These are phyloP conservation scores for Dryadomyces quercivorus DNA, from an alignment of 2,329 filamentous ascomycete species.

Conservation along the genomic window DNA sequence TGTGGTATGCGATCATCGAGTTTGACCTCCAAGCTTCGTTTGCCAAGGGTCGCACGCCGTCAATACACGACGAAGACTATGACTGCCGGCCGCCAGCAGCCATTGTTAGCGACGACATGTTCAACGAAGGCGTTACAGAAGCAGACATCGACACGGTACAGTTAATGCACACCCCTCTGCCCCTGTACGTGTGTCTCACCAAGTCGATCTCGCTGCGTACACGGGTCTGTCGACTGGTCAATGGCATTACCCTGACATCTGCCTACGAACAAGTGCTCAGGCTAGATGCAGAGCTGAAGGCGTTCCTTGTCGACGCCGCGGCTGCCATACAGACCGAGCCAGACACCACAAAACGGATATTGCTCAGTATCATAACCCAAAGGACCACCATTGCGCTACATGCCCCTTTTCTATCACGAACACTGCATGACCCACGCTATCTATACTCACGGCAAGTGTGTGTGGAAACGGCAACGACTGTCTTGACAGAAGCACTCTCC, in stretches of 20 bases:
- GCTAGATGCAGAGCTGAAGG: background rate
- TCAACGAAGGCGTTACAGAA: slow-evolving; percentile 12
- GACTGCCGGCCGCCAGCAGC: slow-evolving; percentile 34
- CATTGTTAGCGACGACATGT: slow-evolving; percentile 30
- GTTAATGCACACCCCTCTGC: background rate
- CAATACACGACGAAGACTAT: slow-evolving; percentile 30
- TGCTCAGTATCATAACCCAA: background rate
- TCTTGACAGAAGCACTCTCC: background rate
- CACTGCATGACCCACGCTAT: background rate
- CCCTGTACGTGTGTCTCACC: background rate
- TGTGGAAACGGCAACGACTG: background rate
- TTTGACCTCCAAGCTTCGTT: slow-evolving; percentile 30
- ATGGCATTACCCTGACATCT: background rate
- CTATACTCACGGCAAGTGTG: background rate
- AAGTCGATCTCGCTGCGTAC: background rate
- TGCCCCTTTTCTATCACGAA: background rate
- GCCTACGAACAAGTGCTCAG: background rate
- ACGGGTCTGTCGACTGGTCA: background rate
- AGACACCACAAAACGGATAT: background rate
- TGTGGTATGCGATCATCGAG: slow-evolving; percentile 43
- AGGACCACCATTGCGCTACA: background rate
- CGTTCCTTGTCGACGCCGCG: background rate
- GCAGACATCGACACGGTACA: background rate
- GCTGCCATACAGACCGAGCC: background rate
- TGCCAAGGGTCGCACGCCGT: slow-evolving; percentile 28